phyloP scores from a whole-genome alignment of 345 rosid genomes.

The Erysimum cheiranthoides region DNA sequence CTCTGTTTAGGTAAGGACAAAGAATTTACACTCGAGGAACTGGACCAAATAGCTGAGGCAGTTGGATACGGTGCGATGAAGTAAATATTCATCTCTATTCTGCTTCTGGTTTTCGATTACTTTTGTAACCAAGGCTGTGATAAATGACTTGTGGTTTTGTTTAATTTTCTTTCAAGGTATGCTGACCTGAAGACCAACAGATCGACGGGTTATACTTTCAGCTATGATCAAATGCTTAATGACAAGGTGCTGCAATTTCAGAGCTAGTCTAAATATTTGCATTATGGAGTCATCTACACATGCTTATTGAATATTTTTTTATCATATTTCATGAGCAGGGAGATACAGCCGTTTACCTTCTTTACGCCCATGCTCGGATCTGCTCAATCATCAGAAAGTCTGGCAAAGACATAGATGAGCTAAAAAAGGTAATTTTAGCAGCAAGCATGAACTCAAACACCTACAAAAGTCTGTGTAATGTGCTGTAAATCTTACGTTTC shows the following conservation, averaged over 20 bases:
- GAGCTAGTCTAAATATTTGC: conserved; percentile 7
- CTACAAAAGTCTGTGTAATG: background rate
- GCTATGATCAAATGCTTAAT: conserved; percentile 74
- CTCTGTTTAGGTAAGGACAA: conserved; percentile 58
- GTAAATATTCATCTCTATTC: conserved; percentile 49
- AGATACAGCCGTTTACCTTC: conserved; percentile 82
- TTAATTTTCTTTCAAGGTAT: conserved; percentile 52
- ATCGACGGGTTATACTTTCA: conserved; percentile 62
- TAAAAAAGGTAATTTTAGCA: conserved; percentile 64
- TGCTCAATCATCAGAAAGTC: conserved; percentile 54
- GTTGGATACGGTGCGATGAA: conserved; percentile 82
- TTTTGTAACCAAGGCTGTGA: background rate
- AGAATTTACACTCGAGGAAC: conserved; percentile 75
- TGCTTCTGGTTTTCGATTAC: background rate
- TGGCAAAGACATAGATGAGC: conserved; percentile 68
- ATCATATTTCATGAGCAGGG: conserved; percentile 55
- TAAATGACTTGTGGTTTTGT: background rate
- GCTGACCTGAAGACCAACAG: conserved; percentile 83
- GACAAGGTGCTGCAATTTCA: conserved; percentile 63
- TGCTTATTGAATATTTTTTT: background rate
- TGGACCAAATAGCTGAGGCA: conserved; percentile 84
- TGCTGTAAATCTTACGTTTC: background rate
- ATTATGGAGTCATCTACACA: conserved; percentile 5
- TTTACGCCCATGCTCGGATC: conserved; percentile 90
- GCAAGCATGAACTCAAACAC: background rate